Evolutionary conservation across 176 grass and related monocot species (phyloP).

Genomic region (Carex myosuroides): DNA sequence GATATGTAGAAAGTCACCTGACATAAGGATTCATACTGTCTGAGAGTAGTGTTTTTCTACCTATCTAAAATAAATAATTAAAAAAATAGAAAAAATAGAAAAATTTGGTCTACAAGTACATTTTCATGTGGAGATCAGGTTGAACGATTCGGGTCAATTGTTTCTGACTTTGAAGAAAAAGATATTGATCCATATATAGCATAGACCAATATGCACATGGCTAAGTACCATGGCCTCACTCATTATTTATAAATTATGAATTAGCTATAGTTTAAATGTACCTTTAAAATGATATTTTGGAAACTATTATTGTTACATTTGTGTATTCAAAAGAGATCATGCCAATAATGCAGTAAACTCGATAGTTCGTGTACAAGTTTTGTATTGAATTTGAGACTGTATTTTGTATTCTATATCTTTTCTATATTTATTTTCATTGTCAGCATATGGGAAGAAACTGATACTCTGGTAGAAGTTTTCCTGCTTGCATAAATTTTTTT

Average conservation of each 20-base stretch:
- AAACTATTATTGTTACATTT: neutral
- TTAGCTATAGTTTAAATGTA: neutral
- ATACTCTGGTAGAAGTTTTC: neutral
- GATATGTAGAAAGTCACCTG: too few relatives aligned
- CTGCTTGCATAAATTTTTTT: slow-evolving; percentile 1
- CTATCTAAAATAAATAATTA: too few relatives aligned
- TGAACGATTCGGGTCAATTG: too few relatives aligned
- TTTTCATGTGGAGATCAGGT: too few relatives aligned
- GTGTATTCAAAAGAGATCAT: neutral
- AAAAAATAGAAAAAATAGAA: too few relatives aligned
- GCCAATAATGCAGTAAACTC: neutral
- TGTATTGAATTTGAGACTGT: neutral
- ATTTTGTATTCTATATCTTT: neutral
- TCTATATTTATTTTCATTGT: neutral
- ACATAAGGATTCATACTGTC: too few relatives aligned
- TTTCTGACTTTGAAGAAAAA: too few relatives aligned
- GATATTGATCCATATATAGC: too few relatives aligned
- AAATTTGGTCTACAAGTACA: too few relatives aligned
- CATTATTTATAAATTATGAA: neutral
- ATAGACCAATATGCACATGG: too few relatives aligned
- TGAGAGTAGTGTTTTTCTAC: too few relatives aligned
- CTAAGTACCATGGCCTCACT: too few relatives aligned
- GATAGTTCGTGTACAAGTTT: neutral
- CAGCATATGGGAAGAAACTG: neutral
- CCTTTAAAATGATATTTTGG: neutral